Conservation (phyloP, 2,329 filamentous ascomycete genomes). For the Rutstroemia sp. region DNA sequence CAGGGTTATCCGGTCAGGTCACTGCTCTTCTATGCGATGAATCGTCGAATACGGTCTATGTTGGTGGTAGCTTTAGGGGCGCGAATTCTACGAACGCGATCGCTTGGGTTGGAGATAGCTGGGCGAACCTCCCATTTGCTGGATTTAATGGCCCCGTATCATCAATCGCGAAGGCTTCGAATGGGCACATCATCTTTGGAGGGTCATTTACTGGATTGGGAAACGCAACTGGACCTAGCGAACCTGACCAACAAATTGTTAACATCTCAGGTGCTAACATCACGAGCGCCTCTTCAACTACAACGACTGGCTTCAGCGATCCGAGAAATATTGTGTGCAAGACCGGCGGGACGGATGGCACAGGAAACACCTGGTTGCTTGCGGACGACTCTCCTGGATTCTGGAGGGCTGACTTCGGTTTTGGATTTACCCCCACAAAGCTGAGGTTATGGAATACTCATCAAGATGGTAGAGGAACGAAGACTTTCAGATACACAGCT, state of each 20-base stretch:
- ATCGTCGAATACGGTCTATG: conserved; percentile 71
- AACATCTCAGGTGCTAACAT: conserved; percentile 78
- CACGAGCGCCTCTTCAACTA: conserved; percentile 55
- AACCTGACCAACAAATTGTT: conserved; percentile 69
- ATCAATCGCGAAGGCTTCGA: conserved; percentile 72
- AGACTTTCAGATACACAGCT: conserved; percentile 80
- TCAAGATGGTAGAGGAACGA: conserved; percentile 75
- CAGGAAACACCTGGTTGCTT: conserved; percentile 79
- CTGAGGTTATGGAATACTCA: conserved; percentile 84
- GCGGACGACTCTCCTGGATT: conserved; percentile 67
- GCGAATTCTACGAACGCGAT: conserved; percentile 85
- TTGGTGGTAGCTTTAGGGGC: conserved; percentile 79
- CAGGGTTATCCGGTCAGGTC: conserved; percentile 78
- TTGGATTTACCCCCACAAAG: conserved; percentile 80
- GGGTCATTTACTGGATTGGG: conserved; percentile 83
- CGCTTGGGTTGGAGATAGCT: conserved; percentile 65
- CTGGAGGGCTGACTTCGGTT: conserved; percentile 78
- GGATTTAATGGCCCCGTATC: conserved; percentile 92
- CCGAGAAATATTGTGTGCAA: conserved; percentile 81
- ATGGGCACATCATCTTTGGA: conserved; percentile 85
- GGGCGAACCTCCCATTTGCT: conserved; percentile 77
- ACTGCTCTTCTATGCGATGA: conserved; percentile 77
- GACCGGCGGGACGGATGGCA: conserved; percentile 53
- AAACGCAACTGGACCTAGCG: conserved; percentile 60
- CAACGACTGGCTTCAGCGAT: conserved; percentile 59